Evolutionary conservation across 805 yeast genomes (phyloP), one percentile per base, ranked within the genome.

Genomic region (Wickerhamiella galacta): DNA sequence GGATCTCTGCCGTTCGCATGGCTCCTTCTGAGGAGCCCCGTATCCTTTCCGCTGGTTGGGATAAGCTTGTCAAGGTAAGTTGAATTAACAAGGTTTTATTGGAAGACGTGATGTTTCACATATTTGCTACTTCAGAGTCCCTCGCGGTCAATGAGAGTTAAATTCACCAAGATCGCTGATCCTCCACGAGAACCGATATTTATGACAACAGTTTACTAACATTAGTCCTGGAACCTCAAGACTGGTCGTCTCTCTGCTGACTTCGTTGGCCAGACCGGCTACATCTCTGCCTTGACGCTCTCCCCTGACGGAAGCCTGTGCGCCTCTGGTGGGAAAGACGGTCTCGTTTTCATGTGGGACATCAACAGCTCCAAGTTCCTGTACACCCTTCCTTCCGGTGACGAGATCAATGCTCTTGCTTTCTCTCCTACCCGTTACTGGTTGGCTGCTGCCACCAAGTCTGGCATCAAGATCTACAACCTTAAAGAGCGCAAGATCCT

Each of bases 401-500:
- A 87, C 60, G 96, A 87, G 73, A 83, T 90, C 54, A 81, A 81
- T 66, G 92, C 95, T 62, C 74, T 90, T 61, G 93, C 95, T 55
- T 90, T 90, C 93, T 87, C 96, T 64, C 98, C 99, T 70, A 81
- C 81, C 93, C 85, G 98, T 78, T 90, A 81, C 92, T 90, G 98
- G 98, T 79, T 90, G 65, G 87, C 93, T 63, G 98, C 96, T 68
- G 96, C 98, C 60, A 90, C 99, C 55, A 69, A 95, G 49, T 68
- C 94, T 51, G 90, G 95, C 59, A 82, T 90, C 73, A 87, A 85
- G 80, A 76, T 90, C 74, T 90, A 75, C 81, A 81, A 85, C 77
- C 76, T 90, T 64, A 90, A 83, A 70, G 85, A 79, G 68, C 77
- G 92, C 69, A 68, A 68, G 54, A 71, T 85, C 63, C 79, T 83